A percentile compares a stretch with the other conserved stretches of the same genome.
phyloP scores from a whole-genome alignment of 345 rosid species.

The Populus davidiana region DNA sequence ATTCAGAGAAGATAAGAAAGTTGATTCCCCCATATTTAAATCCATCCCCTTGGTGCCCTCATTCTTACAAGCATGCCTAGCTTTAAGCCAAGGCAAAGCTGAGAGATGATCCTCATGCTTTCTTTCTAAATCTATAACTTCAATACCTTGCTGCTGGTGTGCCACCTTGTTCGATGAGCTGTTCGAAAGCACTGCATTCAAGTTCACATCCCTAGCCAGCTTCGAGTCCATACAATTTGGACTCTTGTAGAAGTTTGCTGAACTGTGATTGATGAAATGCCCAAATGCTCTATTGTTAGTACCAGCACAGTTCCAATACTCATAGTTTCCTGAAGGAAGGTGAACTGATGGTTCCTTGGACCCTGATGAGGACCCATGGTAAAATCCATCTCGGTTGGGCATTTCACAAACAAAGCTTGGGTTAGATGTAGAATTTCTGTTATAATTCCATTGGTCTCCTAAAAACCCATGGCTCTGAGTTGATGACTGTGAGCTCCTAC shows the following conservation, averaged over 20 bases:
- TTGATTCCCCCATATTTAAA: conserved; percentile 32
- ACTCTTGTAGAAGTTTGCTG: conserved; percentile 29
- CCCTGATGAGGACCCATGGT: conserved; percentile 52
- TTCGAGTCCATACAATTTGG: conserved; percentile 31
- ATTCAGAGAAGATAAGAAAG: conserved; percentile 37
- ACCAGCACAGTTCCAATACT: conserved; percentile 32
- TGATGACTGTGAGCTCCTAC: conserved; percentile 42
- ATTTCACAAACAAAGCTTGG: conserved; percentile 46
- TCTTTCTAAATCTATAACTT: conserved; percentile 45
- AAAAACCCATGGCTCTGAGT: conserved; percentile 49
- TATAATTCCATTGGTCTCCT: conserved; percentile 51
- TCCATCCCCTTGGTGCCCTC: conserved; percentile 43
- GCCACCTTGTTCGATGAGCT: conserved; percentile 37
- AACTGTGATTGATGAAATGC: conserved; percentile 22
- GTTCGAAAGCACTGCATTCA: conserved; percentile 45
- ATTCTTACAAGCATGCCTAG: conserved; percentile 36
- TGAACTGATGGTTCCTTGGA: conserved; percentile 37
- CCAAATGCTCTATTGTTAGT: conserved; percentile 29
- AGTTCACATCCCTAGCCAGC: conserved; percentile 39
- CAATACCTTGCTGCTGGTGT: conserved; percentile 25
- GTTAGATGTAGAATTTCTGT: conserved; percentile 37
- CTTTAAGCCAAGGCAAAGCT: conserved; percentile 67
- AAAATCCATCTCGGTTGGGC: conserved; percentile 45
- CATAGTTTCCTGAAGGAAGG: conserved; percentile 27
- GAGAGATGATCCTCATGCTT: conserved; percentile 37